Percentiles rank a stretch among this genome's conserved stretches.
Evolutionary conservation across 495 filamentous ascomycete genomes (phyloP).

Genomic region (Penicillium chermesinum): DNA sequence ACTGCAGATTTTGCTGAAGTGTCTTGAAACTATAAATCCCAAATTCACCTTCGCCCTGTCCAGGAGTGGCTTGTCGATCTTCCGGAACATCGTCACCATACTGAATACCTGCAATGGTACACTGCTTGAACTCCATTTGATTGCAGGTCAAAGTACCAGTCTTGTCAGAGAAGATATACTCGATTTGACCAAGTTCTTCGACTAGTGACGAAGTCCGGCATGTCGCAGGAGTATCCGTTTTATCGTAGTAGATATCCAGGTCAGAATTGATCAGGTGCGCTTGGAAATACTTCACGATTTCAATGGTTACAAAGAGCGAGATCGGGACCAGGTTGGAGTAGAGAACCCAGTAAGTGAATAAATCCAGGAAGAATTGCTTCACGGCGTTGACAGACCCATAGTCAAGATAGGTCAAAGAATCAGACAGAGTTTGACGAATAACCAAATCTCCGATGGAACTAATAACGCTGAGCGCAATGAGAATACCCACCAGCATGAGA

Average conservation of each 20-base stretch:
- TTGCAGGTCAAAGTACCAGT: constrained; percentile 99
- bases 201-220: constrained; percentile 95
- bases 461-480: constrained; percentile 78
- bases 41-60: constrained; percentile 66
- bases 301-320: constrained; percentile 94
- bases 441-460: constrained; percentile 89
- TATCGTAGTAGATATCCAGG: constrained; percentile 96
- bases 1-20: constrained; percentile 67
- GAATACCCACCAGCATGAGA: constrained; percentile 78
- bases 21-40: constrained; percentile 86
- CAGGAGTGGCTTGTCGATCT: constrained; percentile 68
- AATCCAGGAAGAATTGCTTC: constrained; percentile 85
- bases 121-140: constrained; percentile 98
- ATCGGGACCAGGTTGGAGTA: constrained; percentile 97
- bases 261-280: constrained; percentile 97
- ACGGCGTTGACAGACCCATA: constrained; percentile 57
- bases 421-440: constrained; percentile 54
- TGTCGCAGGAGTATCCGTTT: constrained; percentile 89
- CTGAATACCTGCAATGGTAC: constrained; percentile 85
- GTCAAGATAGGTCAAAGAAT: constrained; percentile 65
- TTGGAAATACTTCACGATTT: constrained; percentile 96
- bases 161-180: constrained; percentile 98
- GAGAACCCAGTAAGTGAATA: constrained; percentile 98
- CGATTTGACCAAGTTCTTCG: constrained; percentile 96
- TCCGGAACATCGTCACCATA: constrained; percentile 93